These are phyloP conservation scores for Luffa aegyptiaca DNA, from an alignment of 306 rosid species.

Conservation along the genomic window DNA sequence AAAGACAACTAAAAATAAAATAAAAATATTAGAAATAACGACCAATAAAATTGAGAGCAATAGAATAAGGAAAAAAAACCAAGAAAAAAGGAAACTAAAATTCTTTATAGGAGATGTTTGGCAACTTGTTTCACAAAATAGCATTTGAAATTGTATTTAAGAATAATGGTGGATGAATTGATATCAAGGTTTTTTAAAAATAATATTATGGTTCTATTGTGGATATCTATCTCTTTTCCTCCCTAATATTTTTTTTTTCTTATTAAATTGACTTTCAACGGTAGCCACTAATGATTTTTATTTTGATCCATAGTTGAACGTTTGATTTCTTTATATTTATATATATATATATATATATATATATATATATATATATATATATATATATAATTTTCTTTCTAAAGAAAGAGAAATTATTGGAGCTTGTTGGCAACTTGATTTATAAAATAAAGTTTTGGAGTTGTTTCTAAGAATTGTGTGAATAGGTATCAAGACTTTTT, in stretches of 20 bases:
- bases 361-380: too few species aligned
- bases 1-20: too few species aligned
- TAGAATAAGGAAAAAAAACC: too few species aligned
- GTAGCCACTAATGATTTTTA: neutral
- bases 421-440: too few species aligned
- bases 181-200: neutral
- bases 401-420: neutral
- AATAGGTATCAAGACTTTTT: too few species aligned
- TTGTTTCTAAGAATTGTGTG: too few species aligned
- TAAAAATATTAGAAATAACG: too few species aligned
- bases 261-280: neutral
- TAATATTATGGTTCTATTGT: neutral
- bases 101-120: neutral
- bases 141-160: neutral
- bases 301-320: neutral
- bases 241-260: neutral
- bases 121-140: neutral
- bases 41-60: too few species aligned
- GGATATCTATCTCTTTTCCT: neutral
- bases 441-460: too few species aligned
- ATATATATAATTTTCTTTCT: too few species aligned
- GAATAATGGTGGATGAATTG: neutral
- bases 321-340: too few species aligned
- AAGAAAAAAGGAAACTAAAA: neutral
- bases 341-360: too few species aligned